Evolutionary conservation across 345 rosid genomes (phyloP).

Genomic region (Sonneratia caseolaris): DNA sequence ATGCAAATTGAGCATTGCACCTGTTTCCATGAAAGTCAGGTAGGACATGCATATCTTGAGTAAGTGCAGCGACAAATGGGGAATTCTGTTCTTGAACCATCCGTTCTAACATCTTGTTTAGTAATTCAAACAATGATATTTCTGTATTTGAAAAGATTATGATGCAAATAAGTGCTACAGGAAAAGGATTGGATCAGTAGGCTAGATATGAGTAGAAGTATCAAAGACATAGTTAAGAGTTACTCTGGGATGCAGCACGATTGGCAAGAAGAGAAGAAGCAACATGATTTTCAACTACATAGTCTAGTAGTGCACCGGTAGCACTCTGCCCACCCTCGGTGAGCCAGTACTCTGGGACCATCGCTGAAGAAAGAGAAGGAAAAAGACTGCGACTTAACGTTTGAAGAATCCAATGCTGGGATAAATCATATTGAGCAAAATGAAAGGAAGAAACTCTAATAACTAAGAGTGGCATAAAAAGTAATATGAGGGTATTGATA

Average conservation of each 20-base stretch:
- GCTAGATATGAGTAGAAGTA: not conserved
- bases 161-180: not conserved
- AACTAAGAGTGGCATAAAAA: not conserved
- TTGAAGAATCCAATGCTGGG: not conserved
- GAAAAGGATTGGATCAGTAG: not conserved
- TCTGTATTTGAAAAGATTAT: slow-evolving; percentile 26
- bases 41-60: slow-evolving; percentile 65
- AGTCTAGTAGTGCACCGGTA: slow-evolving; percentile 88
- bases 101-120: slow-evolving; percentile 54
- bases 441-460: not conserved
- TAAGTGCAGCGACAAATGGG: slow-evolving; percentile 82
- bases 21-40: slow-evolving; percentile 96
- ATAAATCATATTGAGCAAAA: not conserved
- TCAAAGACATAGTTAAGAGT: slow-evolving; percentile 7
- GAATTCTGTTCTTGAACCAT: slow-evolving; percentile 38
- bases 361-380: slow-evolving; percentile 36
- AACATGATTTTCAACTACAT: slow-evolving; percentile 72
- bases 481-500: not conserved
- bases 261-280: slow-evolving; percentile 88
- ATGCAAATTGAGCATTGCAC: slow-evolving; percentile 18
- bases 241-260: slow-evolving; percentile 85
- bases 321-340: slow-evolving; percentile 99
- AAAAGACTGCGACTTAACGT: not conserved
- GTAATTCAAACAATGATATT: slow-evolving; percentile 60
- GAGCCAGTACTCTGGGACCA: slow-evolving; percentile 93